Percentiles rank a stretch among this genome's conserved stretches.
These are phyloP conservation scores for Xylaria acuta DNA, from an alignment of 495 filamentous ascomycete genomes.

Conservation along the genomic window DNA sequence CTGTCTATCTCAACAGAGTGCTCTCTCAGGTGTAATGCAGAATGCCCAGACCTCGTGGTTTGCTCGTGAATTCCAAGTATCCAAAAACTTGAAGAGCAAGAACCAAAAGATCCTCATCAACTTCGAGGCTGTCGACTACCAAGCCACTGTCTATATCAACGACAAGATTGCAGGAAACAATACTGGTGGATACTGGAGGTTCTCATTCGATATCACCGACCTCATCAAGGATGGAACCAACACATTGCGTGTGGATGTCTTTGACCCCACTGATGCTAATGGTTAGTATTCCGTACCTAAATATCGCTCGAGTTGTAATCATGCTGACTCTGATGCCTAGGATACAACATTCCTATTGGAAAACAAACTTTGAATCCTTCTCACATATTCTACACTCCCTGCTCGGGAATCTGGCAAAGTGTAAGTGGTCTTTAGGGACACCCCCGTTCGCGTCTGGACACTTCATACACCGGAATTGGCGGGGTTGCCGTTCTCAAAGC, in stretches of 20 bases:
- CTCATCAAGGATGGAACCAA: conserved; percentile 55
- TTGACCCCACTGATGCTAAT: conserved; percentile 66
- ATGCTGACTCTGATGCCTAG: conserved; percentile 21
- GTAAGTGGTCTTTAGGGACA: conserved; percentile 34
- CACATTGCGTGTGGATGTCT: conserved; percentile 67
- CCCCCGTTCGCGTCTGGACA: neutral
- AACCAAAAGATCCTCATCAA: conserved; percentile 59
- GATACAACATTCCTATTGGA: conserved; percentile 64
- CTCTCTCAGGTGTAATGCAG: conserved; percentile 58
- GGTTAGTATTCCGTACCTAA: conserved; percentile 28
- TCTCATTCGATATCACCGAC: conserved; percentile 64
- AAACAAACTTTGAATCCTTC: conserved; percentile 65
- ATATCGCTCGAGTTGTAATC: neutral
- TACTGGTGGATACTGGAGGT: conserved; percentile 67
- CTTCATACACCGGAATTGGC: neutral
- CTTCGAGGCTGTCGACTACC: conserved; percentile 73
- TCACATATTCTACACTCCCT: conserved; percentile 74
- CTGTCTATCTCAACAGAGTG: conserved; percentile 34
- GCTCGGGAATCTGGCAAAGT: conserved; percentile 73
- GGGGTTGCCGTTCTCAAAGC: neutral
- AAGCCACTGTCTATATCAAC: conserved; percentile 70
- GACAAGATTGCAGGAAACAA: conserved; percentile 60
- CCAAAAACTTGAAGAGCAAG: conserved; percentile 44
- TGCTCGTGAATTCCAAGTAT: conserved; percentile 61
- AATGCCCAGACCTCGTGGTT: conserved; percentile 65